phyloP scores from a whole-genome alignment of 768 basidiomycete genomes.

The Pleurotus giganteus region DNA sequence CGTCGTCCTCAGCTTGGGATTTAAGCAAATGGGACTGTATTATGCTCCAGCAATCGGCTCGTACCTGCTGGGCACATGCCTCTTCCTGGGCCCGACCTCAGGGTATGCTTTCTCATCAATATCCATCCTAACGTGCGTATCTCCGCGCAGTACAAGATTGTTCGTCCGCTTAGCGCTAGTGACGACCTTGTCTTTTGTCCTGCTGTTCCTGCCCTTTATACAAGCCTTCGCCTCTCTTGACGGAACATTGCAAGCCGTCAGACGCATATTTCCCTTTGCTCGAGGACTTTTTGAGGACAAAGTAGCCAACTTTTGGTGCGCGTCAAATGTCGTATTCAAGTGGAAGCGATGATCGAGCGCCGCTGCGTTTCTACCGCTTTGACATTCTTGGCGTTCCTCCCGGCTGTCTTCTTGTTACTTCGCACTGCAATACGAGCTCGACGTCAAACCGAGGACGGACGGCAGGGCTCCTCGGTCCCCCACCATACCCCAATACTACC shows the following conservation, averaged over 20 bases:
- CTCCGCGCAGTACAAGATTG: constrained; percentile 35
- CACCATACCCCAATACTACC: constrained; percentile 51
- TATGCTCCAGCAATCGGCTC: constrained; percentile 92
- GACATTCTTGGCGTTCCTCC: constrained; percentile 72
- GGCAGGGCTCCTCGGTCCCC: constrained; percentile 10
- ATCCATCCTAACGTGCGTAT: not conserved
- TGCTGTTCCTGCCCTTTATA: constrained; percentile 81
- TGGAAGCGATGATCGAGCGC: constrained; percentile 62
- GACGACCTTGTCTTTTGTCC: constrained; percentile 58
- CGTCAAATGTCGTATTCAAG: constrained; percentile 84
- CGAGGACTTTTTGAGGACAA: constrained; percentile 94
- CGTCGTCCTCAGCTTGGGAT: constrained; percentile 83
- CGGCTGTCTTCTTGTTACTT: constrained; percentile 47
- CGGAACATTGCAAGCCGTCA: constrained; percentile 60
- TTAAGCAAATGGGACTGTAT: constrained; percentile 97
- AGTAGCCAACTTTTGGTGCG: constrained; percentile 98
- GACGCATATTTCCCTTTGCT: constrained; percentile 87
- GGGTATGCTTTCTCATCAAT: constrained; percentile 50
- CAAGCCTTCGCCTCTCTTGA: constrained; percentile 56
- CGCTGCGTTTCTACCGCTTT: constrained; percentile 56
- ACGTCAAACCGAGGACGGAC: constrained; percentile 8
- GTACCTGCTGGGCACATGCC: constrained; percentile 86
- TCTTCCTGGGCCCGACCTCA: constrained; percentile 66
- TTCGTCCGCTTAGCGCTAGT: constrained; percentile 67
- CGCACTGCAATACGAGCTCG: constrained; percentile 31